phyloP scores from a whole-genome alignment of 352 stramenopile genomes.

The Globisporangium cylindrosporum region DNA sequence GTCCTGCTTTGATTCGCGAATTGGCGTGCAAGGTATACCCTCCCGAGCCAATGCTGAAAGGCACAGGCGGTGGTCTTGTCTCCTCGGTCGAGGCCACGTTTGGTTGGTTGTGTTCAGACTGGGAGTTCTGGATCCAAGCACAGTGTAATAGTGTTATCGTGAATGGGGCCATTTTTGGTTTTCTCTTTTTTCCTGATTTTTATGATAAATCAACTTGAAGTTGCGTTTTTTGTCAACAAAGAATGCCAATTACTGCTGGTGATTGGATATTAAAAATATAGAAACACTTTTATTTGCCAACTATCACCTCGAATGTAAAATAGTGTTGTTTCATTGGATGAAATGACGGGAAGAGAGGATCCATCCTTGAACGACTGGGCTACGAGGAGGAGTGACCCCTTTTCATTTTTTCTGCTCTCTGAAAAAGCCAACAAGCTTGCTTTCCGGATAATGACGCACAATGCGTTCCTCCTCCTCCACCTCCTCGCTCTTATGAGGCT shows the following conservation, averaged over 20 bases:
- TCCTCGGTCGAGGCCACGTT: too few relatives aligned
- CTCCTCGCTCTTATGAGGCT: too few relatives aligned
- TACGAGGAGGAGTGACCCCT: conserved; percentile 8
- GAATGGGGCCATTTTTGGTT: too few relatives aligned
- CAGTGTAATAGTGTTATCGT: too few relatives aligned
- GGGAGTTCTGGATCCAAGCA: background rate
- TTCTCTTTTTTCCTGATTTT: background rate
- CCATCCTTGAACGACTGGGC: background rate
- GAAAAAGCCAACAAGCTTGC: background rate
- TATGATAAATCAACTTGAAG: background rate
- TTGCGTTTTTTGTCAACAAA: background rate
- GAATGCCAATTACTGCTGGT: background rate
- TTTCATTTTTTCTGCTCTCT: background rate
- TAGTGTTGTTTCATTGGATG: background rate
- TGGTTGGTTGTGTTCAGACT: too few relatives aligned
- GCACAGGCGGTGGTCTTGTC: too few relatives aligned
- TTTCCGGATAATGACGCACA: too few relatives aligned
- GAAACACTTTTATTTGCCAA: background rate
- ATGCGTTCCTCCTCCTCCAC: too few relatives aligned
- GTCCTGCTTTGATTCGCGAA: too few relatives aligned
- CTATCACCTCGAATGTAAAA: too few relatives aligned
- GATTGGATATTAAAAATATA: conserved; percentile 3
- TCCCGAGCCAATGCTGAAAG: too few relatives aligned
- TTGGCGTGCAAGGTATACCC: too few relatives aligned
- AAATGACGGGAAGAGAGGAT: background rate